Evolutionary conservation across 1,284 basidiomycete species (phyloP).

Genomic region (Taiwanofungus camphoratus): DNA sequence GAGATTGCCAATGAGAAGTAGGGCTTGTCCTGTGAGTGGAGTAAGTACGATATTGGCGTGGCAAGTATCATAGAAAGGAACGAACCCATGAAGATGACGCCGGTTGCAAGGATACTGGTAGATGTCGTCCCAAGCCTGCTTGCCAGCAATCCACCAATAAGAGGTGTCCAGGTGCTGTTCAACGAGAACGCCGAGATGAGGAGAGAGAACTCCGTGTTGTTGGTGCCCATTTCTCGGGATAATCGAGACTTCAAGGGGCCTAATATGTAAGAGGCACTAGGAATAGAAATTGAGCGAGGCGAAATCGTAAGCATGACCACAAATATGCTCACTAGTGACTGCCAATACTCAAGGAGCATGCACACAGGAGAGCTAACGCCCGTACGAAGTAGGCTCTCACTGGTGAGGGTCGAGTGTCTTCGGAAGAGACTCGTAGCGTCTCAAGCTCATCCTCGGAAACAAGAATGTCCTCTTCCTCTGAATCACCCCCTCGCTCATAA

Average conservation of each 20-base stretch:
- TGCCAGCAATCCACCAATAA: slow-evolving; percentile 64
- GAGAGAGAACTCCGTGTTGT: slow-evolving; percentile 73
- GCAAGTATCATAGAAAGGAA: too few species aligned
- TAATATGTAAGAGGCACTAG: slow-evolving; percentile 64
- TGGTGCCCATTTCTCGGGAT: slow-evolving; percentile 66
- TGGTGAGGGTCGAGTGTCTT: slow-evolving; percentile 14
- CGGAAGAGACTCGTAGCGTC: slow-evolving; percentile 15
- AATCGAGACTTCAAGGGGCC: slow-evolving; percentile 73
- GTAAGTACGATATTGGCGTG: slow-evolving; percentile 6
- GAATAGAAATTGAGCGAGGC: neutral
- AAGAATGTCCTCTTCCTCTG: neutral
- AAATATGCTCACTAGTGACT: slow-evolving; percentile 59
- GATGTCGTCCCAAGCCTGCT: slow-evolving; percentile 64
- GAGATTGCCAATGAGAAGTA: slow-evolving; percentile 60
- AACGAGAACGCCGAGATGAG: slow-evolving; percentile 70
- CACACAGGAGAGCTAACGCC: slow-evolving; percentile 60
- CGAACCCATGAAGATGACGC: slow-evolving; percentile 60
- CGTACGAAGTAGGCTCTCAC: slow-evolving; percentile 44
- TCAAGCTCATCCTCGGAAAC: slow-evolving; percentile 15
- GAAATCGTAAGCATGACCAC: neutral
- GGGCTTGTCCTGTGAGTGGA: slow-evolving; percentile 44
- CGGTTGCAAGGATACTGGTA: slow-evolving; percentile 67
- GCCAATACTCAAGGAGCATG: slow-evolving; percentile 69
- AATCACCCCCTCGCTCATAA: too few species aligned
- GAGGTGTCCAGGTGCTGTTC: slow-evolving; percentile 78